Conservation (phyloP, 2,329 filamentous ascomycete species). For the Diaporthe citriasiana region DNA sequence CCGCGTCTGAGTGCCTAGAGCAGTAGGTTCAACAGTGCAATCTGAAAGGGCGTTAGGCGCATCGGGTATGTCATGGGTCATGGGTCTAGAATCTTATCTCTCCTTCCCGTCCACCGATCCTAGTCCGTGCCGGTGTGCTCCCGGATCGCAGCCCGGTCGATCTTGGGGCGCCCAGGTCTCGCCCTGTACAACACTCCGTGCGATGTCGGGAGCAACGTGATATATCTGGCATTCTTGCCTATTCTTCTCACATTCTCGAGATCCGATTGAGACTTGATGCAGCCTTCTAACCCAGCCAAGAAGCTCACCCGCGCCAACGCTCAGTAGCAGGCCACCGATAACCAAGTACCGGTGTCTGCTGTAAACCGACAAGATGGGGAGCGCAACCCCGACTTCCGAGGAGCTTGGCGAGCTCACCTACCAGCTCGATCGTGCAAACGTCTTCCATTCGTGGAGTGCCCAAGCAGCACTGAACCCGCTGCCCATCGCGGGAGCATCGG, state of each 20-base stretch:
- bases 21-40: background rate
- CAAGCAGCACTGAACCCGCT: slow-evolving; percentile 39
- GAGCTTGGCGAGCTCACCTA: slow-evolving; percentile 39
- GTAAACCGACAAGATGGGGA: slow-evolving; percentile 33
- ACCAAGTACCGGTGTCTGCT: too few relatives aligned
- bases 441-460: slow-evolving; percentile 42
- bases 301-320: background rate
- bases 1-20: background rate
- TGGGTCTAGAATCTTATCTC: slow-evolving; percentile 25
- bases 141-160: slow-evolving; percentile 20
- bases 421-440: slow-evolving; percentile 40
- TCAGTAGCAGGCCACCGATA: too few relatives aligned
- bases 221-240: slow-evolving; percentile 13
- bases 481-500: slow-evolving; percentile 38
- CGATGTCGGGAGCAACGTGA: slow-evolving; percentile 13
- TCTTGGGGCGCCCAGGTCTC: slow-evolving; percentile 9
- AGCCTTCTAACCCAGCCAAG: background rate
- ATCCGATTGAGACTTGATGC: background rate
- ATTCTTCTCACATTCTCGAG: background rate
- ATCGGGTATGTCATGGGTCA: background rate
- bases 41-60: background rate
- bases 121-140: slow-evolving; percentile 4
- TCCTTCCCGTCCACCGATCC: slow-evolving; percentile 2
- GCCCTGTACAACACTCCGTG: background rate
- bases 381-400: slow-evolving; percentile 34